A percentile compares a stretch with the other conserved stretches of the same genome.
These are phyloP conservation scores for Candida gorgasii DNA, from an alignment of 805 yeast genomes.

Conservation along the genomic window DNA sequence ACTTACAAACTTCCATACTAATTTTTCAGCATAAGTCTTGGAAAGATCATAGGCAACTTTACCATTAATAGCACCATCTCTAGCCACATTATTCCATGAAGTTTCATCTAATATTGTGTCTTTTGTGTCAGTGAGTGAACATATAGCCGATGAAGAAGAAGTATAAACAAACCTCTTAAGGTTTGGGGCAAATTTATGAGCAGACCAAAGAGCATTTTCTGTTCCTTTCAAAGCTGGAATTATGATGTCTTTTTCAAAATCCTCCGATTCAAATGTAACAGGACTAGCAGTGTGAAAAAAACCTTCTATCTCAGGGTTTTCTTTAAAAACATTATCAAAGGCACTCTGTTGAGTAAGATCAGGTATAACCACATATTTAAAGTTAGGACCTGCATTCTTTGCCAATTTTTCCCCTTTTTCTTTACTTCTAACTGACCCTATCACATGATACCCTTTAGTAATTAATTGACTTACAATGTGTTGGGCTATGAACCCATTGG, in stretches of 20 bases:
- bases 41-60: conserved; percentile 42
- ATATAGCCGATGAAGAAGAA: conserved; percentile 35
- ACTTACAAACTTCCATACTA: conserved; percentile 54
- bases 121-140: conserved; percentile 2
- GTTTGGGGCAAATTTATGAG: conserved; percentile 38
- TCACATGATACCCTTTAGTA: conserved; percentile 42
- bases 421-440: conserved; percentile 52
- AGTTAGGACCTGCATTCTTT: conserved; percentile 15
- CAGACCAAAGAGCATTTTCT: conserved; percentile 34
- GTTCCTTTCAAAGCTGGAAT: conserved; percentile 35
- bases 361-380: conserved; percentile 25
- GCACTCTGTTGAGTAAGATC: conserved; percentile 24
- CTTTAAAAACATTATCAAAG: conserved; percentile 27
- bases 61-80: conserved; percentile 13
- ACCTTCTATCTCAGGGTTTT: conserved; percentile 28
- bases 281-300: conserved; percentile 36
- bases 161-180: conserved; percentile 53
- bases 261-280: conserved; percentile 18
- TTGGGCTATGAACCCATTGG: conserved; percentile 56
- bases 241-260: conserved; percentile 22
- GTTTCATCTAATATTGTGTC: conserved; percentile 23
- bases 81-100: conserved; percentile 33
- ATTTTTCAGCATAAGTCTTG: conserved; percentile 56
- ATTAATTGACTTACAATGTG: conserved; percentile 47
- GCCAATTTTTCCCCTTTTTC: conserved; percentile 42